These are phyloP conservation scores for Gomphus bonarii DNA, from an alignment of 1,284 basidiomycete species.

Conservation along the genomic window DNA sequence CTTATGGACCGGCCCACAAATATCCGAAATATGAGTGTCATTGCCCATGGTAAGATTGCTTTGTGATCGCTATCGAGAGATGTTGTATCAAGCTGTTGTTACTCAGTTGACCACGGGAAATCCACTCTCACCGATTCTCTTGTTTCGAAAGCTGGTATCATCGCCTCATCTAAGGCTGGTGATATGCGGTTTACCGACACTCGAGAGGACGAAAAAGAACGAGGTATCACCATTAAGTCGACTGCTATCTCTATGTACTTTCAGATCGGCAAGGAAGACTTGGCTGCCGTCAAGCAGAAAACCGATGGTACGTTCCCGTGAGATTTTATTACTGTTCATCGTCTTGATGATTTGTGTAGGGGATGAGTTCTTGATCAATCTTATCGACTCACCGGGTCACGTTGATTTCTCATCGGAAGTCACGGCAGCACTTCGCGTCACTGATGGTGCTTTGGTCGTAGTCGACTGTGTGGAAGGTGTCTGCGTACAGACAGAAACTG, in stretches of 20 bases:
- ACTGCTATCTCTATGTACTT: conserved; percentile 99
- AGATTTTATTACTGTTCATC: background rate
- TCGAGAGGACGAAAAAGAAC: conserved; percentile 97
- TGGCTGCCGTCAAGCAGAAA: conserved; percentile 84
- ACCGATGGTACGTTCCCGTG: conserved; percentile 55
- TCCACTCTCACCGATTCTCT: conserved; percentile 99
- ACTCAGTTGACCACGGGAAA: conserved; percentile 97
- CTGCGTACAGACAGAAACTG: conserved; percentile 99
- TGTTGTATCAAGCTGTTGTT: conserved; percentile 8
- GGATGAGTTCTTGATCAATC: conserved; percentile 97
- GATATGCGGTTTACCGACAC: conserved; percentile 98
- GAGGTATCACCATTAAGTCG: conserved; percentile 99
- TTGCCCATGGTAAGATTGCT: conserved; percentile 70
- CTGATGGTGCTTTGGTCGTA: conserved; percentile 96
- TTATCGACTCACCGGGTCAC: conserved; percentile 99
- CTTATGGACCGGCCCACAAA: conserved; percentile 90
- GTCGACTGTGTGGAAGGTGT: conserved; percentile 99
- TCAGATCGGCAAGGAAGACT: conserved; percentile 85
- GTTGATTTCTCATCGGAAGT: conserved; percentile 99
- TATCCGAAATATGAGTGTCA: conserved; percentile 98
- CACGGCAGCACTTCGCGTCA: conserved; percentile 98
- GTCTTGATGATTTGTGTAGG: conserved; percentile 2
- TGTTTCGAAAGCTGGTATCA: conserved; percentile 99
- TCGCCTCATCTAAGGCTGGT: conserved; percentile 91
- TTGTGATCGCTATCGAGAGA: conserved; percentile 13